These are phyloP conservation scores for Candida peoriensis DNA, from an alignment of 805 yeast genomes.

Conservation along the genomic window DNA sequence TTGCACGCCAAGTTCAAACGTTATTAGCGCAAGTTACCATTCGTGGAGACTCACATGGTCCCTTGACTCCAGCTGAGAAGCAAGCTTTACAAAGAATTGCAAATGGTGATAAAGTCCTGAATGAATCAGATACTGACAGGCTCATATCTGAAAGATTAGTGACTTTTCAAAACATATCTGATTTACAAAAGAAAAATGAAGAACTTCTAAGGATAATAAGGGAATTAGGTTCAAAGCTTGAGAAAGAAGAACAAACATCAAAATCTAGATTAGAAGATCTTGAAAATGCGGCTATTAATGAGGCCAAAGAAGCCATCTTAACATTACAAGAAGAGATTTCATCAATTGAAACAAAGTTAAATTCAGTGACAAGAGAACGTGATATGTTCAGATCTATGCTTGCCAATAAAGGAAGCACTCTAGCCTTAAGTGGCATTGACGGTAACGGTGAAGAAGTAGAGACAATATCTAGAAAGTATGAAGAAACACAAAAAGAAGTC, in stretches of 20 bases:
- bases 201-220: conserved; percentile 67
- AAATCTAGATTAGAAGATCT: conserved; percentile 31
- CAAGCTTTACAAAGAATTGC: conserved; percentile 53
- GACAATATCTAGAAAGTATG: conserved; percentile 12
- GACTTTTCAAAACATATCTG: conserved; percentile 58
- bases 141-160: conserved; percentile 72
- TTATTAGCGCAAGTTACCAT: conserved; percentile 63
- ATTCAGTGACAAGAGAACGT: conserved; percentile 57
- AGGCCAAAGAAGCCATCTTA: conserved; percentile 65
- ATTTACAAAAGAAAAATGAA: conserved; percentile 69
- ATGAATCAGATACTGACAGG: conserved; percentile 62
- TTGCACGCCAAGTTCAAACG: conserved; percentile 78
- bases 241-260: conserved; percentile 45
- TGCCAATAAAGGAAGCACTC: conserved; percentile 18
- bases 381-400: conserved; percentile 50
- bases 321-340: conserved; percentile 57
- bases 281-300: conserved; percentile 47
- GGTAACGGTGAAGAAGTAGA: conserved; percentile 5
- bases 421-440: conserved; percentile 9
- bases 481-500: conserved; percentile 13
- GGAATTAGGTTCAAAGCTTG: conserved; percentile 66
- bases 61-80: conserved; percentile 61
- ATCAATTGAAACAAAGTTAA: conserved; percentile 44
- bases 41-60: conserved; percentile 49
- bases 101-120: conserved; percentile 25